These are phyloP conservation scores for Quercus gilva DNA, from an alignment of 306 rosid species.

Conservation along the genomic window DNA sequence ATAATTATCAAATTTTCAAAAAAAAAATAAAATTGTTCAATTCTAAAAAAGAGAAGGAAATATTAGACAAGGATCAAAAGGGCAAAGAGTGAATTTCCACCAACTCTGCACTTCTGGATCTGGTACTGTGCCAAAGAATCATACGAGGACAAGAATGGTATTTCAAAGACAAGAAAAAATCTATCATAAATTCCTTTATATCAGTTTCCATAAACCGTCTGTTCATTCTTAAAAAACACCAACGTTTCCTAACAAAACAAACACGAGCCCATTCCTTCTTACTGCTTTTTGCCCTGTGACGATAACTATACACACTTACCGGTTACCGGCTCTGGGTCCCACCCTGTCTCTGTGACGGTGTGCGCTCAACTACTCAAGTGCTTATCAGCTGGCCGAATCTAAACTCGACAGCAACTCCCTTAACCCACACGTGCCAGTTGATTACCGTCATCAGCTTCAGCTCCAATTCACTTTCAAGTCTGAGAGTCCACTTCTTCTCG, in stretches of 20 bases:
- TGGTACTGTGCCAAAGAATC: neutral
- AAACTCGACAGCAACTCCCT: neutral
- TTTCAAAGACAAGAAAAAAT: neutral
- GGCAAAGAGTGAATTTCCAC: too few relatives aligned
- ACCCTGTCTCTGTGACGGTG: neutral
- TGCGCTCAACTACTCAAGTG: neutral
- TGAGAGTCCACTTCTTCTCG: neutral
- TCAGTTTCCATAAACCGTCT: neutral
- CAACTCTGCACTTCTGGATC: neutral
- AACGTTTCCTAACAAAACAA: neutral
- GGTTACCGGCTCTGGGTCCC: neutral
- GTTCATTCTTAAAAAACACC: neutral
- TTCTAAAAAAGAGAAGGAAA: too few relatives aligned
- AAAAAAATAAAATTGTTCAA: too few relatives aligned
- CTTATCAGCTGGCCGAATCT: neutral
- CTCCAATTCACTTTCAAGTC: neutral
- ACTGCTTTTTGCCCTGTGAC: neutral
- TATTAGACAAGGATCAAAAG: too few relatives aligned
- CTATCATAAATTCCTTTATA: neutral
- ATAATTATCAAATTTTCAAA: too few relatives aligned
- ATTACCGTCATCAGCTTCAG: neutral
- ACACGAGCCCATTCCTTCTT: neutral
- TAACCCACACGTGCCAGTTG: slow-evolving; percentile 2
- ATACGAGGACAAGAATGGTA: neutral
- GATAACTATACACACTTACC: neutral